Percentiles rank a stretch among this genome's conserved stretches.
Evolutionary conservation across 2,329 filamentous ascomycete species (phyloP).

Genomic region (Helotiales sp.): DNA sequence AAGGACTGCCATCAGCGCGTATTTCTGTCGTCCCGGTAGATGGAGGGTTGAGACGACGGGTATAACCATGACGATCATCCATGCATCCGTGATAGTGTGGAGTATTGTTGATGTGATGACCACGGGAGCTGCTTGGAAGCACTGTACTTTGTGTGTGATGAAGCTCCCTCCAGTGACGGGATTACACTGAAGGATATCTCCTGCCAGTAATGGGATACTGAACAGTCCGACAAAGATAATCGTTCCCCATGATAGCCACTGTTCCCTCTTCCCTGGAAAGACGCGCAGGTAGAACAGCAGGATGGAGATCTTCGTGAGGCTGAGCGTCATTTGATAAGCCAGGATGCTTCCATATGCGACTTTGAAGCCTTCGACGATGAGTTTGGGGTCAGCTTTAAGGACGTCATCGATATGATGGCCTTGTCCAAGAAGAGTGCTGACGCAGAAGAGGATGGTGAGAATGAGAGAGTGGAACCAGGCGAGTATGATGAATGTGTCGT

Average conservation of each 20-base stretch:
- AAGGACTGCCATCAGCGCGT: neutral
- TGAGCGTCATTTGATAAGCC: neutral
- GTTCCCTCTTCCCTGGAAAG: neutral
- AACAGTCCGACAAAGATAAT: neutral
- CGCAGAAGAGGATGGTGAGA: neutral
- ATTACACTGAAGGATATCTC: neutral
- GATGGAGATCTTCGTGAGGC: slow-evolving; percentile 3
- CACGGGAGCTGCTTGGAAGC: neutral
- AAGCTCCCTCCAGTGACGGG: neutral
- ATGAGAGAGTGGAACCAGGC: neutral
- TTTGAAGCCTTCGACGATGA: neutral
- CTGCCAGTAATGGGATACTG: neutral
- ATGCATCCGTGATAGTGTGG: slow-evolving; percentile 5
- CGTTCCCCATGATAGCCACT: slow-evolving; percentile 2
- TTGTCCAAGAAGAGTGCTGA: neutral
- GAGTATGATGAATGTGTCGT: neutral
- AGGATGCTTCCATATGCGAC: neutral
- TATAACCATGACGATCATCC: slow-evolving; percentile 8
- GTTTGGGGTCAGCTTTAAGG: neutral
- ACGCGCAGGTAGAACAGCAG: slow-evolving; percentile 2
- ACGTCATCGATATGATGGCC: neutral
- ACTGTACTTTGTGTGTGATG: neutral
- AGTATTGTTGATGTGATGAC: neutral
- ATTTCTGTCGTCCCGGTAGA: neutral
- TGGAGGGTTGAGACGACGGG: slow-evolving; percentile 3